Conservation (phyloP, 495 filamentous ascomycete genomes). For the Xylaria palmicola region DNA sequence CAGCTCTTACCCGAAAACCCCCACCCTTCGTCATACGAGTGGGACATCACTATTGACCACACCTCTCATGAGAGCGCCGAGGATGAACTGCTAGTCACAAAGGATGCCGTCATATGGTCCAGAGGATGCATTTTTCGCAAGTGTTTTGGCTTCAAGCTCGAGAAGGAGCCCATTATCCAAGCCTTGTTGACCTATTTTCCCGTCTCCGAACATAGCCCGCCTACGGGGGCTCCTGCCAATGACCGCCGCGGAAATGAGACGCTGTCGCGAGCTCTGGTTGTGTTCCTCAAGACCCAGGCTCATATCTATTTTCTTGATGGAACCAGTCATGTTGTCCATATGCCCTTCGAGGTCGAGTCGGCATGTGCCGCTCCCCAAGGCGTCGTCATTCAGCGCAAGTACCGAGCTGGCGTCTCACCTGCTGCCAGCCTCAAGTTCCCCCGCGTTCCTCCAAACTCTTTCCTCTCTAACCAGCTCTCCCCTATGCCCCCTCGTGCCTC, state of each 20-base stretch:
- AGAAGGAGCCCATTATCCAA: conserved; percentile 79
- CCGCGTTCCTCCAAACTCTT: conserved; percentile 74
- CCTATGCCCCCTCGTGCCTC: conserved; percentile 42
- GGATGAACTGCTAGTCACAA: conserved; percentile 86
- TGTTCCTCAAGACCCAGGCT: conserved; percentile 88
- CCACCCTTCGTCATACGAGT: conserved; percentile 65
- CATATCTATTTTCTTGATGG: conserved; percentile 91
- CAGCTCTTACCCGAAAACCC: conserved; percentile 71
- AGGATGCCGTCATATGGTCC: conserved; percentile 86
- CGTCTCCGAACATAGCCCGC: conserved; percentile 43
- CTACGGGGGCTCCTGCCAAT: background rate
- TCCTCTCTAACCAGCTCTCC: conserved; percentile 63
- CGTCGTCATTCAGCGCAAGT: conserved; percentile 79
- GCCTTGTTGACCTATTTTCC: conserved; percentile 84
- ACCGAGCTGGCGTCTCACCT: conserved; percentile 36
- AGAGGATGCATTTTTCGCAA: conserved; percentile 81
- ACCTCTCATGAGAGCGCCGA: conserved; percentile 50
- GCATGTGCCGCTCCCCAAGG: conserved; percentile 81
- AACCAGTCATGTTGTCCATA: conserved; percentile 82
- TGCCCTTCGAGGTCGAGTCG: conserved; percentile 90
- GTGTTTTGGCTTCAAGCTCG: conserved; percentile 81
- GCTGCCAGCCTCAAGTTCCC: conserved; percentile 51
- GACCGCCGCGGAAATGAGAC: conserved; percentile 4
- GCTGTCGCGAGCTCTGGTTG: conserved; percentile 72
- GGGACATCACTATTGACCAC: conserved; percentile 57